A percentile compares a stretch with the other conserved stretches of the same genome.
These are phyloP conservation scores for Trichoderma afroharzianum DNA, from an alignment of 2,329 filamentous ascomycete species.

Conservation along the genomic window DNA sequence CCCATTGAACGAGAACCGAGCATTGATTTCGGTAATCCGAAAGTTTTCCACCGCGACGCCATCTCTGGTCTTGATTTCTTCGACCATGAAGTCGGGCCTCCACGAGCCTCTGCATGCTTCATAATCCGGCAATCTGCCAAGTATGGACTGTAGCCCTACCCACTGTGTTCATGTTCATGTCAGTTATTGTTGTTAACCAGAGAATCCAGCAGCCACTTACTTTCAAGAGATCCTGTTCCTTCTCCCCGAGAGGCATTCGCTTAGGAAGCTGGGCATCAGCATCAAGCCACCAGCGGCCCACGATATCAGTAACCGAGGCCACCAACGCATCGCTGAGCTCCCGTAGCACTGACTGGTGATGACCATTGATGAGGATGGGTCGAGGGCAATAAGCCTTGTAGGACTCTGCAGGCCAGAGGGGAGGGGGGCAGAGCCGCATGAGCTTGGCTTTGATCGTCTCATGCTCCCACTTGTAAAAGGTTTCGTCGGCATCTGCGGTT, in stretches of 20 bases:
- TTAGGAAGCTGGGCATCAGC: constrained; percentile 26
- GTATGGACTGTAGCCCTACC: constrained; percentile 27
- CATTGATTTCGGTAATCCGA: constrained; percentile 40
- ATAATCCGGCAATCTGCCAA: constrained; percentile 26
- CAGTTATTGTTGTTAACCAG: not conserved
- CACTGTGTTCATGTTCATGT: constrained; percentile 22
- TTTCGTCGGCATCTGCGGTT: not conserved
- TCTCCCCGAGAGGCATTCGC: constrained; percentile 33
- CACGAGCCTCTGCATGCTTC: constrained; percentile 30
- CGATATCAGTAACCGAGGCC: constrained; percentile 33
- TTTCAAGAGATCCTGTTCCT: constrained; percentile 30
- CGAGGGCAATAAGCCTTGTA: constrained; percentile 29
- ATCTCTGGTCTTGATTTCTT: constrained; percentile 21
- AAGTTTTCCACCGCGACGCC: constrained; percentile 24
- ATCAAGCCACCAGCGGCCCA: constrained; percentile 39
- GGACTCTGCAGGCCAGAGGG: constrained; percentile 30
- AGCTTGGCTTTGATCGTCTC: constrained; percentile 20
- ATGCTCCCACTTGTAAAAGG: constrained; percentile 21
- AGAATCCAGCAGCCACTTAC: constrained; percentile 17
- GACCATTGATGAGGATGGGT: constrained; percentile 32
- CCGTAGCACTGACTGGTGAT: constrained; percentile 30
- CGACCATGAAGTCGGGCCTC: constrained; percentile 40
- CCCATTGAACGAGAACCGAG: constrained; percentile 39
- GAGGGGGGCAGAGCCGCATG: constrained; percentile 23
- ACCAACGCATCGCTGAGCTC: constrained; percentile 32